Evolutionary conservation across 2,329 filamentous ascomycete genomes (phyloP).

Genomic region (Xylariaceae sp.): DNA sequence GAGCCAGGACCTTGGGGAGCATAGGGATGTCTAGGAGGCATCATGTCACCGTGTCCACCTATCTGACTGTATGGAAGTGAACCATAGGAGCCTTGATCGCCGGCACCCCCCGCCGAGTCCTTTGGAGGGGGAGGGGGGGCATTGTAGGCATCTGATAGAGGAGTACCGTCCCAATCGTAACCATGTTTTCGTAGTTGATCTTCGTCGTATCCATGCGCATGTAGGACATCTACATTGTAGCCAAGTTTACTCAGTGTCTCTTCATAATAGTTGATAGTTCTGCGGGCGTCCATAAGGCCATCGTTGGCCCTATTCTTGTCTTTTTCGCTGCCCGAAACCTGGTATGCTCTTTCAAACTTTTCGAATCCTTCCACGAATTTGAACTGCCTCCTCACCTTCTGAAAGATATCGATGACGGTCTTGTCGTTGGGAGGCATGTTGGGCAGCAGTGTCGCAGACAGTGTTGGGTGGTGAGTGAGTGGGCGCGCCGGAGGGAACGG

Average conservation of each 20-base stretch:
- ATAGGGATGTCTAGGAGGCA: conserved; percentile 78
- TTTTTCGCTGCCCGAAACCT: conserved; percentile 86
- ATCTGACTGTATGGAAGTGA: conserved; percentile 50
- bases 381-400: conserved; percentile 98
- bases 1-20: conserved; percentile 66
- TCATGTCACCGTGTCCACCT: conserved; percentile 65
- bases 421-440: conserved; percentile 14
- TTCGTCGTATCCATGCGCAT: too few species aligned
- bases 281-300: conserved; percentile 87
- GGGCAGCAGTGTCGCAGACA: conserved; percentile 25
- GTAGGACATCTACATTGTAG: too few species aligned
- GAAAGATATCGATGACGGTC: conserved; percentile 63
- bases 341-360: conserved; percentile 34
- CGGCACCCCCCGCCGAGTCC: conserved; percentile 45
- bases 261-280: conserved; percentile 95
- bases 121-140: conserved; percentile 70
- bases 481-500: too few species aligned
- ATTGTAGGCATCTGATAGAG: conserved; percentile 33
- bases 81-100: conserved; percentile 60
- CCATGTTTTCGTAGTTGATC: conserved; percentile 40
- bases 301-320: conserved; percentile 88
- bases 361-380: conserved; percentile 59
- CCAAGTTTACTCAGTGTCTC: conserved; percentile 74
- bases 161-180: conserved; percentile 57
- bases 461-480: not conserved